Conservation (phyloP, 2,329 filamentous ascomycete genomes). For the Leptographium flavum region DNA sequence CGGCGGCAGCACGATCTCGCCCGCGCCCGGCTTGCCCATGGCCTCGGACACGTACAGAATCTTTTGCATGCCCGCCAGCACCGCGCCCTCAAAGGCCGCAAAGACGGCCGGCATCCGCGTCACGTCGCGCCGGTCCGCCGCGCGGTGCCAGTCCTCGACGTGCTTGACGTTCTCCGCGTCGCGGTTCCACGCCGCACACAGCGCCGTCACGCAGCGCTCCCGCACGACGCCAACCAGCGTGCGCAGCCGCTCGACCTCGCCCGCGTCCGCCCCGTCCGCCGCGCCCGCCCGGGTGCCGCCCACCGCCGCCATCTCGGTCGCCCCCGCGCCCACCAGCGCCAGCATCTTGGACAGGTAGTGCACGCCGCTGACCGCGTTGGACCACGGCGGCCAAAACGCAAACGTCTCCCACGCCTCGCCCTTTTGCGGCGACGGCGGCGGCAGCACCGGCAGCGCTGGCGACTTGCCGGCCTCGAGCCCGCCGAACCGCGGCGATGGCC, state of each 20-base stretch:
- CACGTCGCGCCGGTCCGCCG: constrained; percentile 67
- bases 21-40: constrained; percentile 56
- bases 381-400: constrained; percentile 90
- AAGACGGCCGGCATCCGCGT: constrained; percentile 87
- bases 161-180: constrained; percentile 88
- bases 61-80: constrained; percentile 82
- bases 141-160: constrained; percentile 85
- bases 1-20: constrained; percentile 71
- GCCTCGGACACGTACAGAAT: constrained; percentile 88
- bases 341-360: constrained; percentile 78
- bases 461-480: too few species aligned
- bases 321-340: constrained; percentile 69
- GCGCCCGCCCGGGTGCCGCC: constrained; percentile 27
- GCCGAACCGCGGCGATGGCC: background rate
- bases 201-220: constrained; percentile 72
- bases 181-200: constrained; percentile 82
- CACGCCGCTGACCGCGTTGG: constrained; percentile 84
- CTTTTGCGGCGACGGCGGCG: constrained; percentile 35
- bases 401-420: constrained; percentile 82
- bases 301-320: constrained; percentile 74
- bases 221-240: constrained; percentile 62
- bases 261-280: constrained; percentile 44
- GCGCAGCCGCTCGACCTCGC: constrained; percentile 58
- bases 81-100: constrained; percentile 66
- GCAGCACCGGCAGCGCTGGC: background rate